Conservation (phyloP, 345 rosid species). For the Nephelium lappaceum region DNA sequence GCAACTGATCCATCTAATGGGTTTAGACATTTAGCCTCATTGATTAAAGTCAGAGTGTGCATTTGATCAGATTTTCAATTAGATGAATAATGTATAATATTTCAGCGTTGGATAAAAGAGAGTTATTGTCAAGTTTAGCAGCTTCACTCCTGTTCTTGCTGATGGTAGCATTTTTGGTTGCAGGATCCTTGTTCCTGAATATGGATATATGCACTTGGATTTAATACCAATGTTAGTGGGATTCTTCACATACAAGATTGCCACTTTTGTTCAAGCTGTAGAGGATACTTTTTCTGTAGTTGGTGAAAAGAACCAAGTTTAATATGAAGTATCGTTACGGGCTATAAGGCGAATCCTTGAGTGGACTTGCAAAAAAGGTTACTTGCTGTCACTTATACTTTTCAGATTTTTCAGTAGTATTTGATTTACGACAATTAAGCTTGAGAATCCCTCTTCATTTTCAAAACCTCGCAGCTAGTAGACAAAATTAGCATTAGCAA, state of each 20-base stretch:
- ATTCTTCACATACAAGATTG: constrained; percentile 89
- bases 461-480: too few species aligned
- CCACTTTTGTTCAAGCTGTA: constrained; percentile 84
- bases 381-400: background rate
- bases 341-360: background rate
- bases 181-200: constrained; percentile 89
- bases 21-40: background rate
- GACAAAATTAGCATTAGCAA: too few species aligned
- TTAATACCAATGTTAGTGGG: constrained; percentile 94
- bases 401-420: background rate
- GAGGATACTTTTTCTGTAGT: constrained; percentile 61
- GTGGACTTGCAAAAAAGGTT: constrained; percentile 8
- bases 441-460: too few species aligned
- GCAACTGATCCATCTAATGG: background rate
- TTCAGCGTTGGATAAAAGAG: background rate
- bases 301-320: constrained; percentile 34
- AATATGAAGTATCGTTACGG: constrained; percentile 5
- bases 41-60: background rate
- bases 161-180: constrained; percentile 23
- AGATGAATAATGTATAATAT: background rate
- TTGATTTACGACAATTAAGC: too few species aligned
- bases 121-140: background rate
- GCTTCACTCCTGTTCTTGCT: background rate
- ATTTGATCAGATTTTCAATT: background rate
- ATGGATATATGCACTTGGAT: constrained; percentile 71